Percentiles rank a stretch among this genome's conserved stretches.
Evolutionary conservation across 495 filamentous ascomycete genomes (phyloP).

Genomic region (Neurospora cerealis): DNA sequence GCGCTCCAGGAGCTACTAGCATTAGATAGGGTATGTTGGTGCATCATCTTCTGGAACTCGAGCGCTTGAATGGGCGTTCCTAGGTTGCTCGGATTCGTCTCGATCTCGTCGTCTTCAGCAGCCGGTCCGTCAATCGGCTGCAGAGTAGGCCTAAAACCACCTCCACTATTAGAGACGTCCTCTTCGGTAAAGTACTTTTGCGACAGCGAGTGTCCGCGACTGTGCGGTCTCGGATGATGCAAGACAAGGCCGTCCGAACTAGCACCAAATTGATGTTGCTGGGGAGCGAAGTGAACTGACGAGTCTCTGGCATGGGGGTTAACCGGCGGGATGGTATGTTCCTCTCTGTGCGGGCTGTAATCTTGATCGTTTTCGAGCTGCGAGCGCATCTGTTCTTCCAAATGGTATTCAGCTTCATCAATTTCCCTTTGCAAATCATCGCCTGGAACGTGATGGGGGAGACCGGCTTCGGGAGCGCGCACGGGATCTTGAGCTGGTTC

Average conservation of each 20-base stretch:
- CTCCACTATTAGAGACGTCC: conserved; percentile 27
- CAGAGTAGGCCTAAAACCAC: conserved; percentile 18
- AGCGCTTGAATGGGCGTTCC: conserved; percentile 47
- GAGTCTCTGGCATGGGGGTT: conserved; percentile 26
- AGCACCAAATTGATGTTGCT: conserved; percentile 28
- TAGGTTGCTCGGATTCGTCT: conserved; percentile 66
- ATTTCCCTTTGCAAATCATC: conserved; percentile 72
- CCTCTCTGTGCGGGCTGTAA: conserved; percentile 44
- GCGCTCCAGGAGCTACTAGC: conserved; percentile 43
- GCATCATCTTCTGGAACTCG: conserved; percentile 27
- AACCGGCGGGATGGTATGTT: conserved; percentile 18
- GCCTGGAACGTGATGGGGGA: conserved; percentile 33
- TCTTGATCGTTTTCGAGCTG: conserved; percentile 60
- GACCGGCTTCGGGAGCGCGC: conserved; percentile 37
- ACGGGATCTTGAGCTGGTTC: conserved; percentile 33
- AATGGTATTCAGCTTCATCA: conserved; percentile 74
- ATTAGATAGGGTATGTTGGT: conserved; percentile 33
- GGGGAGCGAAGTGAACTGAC: conserved; percentile 33
- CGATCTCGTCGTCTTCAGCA: conserved; percentile 56
- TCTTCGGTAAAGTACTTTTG: conserved; percentile 42
- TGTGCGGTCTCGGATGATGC: conserved; percentile 54
- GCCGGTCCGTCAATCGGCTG: conserved; percentile 18
- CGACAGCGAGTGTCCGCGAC: conserved; percentile 46
- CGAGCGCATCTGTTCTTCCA: conserved; percentile 62
- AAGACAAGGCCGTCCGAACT: conserved; percentile 39